Conservation (phyloP, 1,284 basidiomycete genomes). For the Boletus semigastroideus region DNA sequence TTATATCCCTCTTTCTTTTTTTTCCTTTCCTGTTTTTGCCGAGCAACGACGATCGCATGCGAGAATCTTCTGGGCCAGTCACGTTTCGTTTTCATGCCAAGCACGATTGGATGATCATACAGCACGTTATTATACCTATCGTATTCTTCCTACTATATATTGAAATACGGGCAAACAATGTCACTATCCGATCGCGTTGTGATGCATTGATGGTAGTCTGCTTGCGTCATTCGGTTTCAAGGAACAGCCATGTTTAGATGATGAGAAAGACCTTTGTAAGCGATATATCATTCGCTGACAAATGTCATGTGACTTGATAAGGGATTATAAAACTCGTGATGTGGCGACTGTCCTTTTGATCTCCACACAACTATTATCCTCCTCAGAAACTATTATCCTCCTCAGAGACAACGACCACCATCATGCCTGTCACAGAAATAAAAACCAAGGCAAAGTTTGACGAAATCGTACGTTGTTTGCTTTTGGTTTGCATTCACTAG, state of each 20-base stretch:
- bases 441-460: constrained; percentile 12
- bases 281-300: neutral
- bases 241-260: neutral
- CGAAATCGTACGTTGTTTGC: constrained; percentile 7
- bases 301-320: neutral
- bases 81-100: constrained; percentile 3
- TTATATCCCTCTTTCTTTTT: neutral
- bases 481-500: neutral
- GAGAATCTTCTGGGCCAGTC: neutral
- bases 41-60: neutral
- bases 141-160: neutral
- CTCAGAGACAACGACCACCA: neutral
- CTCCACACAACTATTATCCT: neutral
- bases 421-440: constrained; percentile 12
- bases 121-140: neutral
- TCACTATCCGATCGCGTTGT: neutral
- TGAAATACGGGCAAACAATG: neutral
- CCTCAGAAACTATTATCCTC: neutral
- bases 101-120: neutral
- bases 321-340: too few species aligned
- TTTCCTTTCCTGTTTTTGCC: neutral
- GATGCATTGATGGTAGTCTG: neutral
- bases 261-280: neutral
- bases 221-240: neutral
- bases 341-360: neutral